These are phyloP conservation scores for Pythium insidiosum DNA, from an alignment of 352 stramenopile species.

Conservation along the genomic window DNA sequence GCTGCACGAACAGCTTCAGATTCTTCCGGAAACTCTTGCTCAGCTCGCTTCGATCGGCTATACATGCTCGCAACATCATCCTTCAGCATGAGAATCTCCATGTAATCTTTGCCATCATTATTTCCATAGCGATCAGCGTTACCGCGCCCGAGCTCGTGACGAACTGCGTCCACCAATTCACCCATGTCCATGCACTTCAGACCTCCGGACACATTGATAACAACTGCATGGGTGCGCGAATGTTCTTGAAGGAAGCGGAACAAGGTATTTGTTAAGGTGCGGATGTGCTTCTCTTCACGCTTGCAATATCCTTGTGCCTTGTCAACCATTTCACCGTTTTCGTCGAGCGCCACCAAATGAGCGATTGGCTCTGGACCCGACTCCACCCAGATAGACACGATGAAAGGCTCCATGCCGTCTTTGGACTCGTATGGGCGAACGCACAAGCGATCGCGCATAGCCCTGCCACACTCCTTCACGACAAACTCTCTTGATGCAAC, in stretches of 20 bases:
- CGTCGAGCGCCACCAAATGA: slow-evolving; percentile 78
- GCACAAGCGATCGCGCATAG: slow-evolving; percentile 55
- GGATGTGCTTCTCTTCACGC: slow-evolving; percentile 60
- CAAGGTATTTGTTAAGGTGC: slow-evolving; percentile 65
- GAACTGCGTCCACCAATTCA: slow-evolving; percentile 77
- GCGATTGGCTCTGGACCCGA: slow-evolving; percentile 68
- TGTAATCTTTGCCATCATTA: slow-evolving; percentile 70
- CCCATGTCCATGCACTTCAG: slow-evolving; percentile 89
- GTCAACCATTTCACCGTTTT: slow-evolving; percentile 81
- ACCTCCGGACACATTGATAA: slow-evolving; percentile 84
- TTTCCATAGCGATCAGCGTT: slow-evolving; percentile 67
- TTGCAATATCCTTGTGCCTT: slow-evolving; percentile 83
- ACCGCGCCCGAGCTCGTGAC: slow-evolving; percentile 61
- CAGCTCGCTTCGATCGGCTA: slow-evolving; percentile 75
- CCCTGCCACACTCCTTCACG: slow-evolving; percentile 65
- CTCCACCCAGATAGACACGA: slow-evolving; percentile 87
- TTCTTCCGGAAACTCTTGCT: slow-evolving; percentile 81
- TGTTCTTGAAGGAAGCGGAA: slow-evolving; percentile 82
- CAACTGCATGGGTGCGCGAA: slow-evolving; percentile 70
- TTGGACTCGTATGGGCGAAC: slow-evolving; percentile 76
- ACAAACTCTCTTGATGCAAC: slow-evolving; percentile 61
- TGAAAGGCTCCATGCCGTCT: slow-evolving; percentile 68
- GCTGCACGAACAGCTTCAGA: slow-evolving; percentile 69
- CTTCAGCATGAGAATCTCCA: slow-evolving; percentile 85
- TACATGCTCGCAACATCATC: slow-evolving; percentile 87